Evolutionary conservation across 2,329 filamentous ascomycete genomes (phyloP).

Genomic region (Colletotrichum sp.): DNA sequence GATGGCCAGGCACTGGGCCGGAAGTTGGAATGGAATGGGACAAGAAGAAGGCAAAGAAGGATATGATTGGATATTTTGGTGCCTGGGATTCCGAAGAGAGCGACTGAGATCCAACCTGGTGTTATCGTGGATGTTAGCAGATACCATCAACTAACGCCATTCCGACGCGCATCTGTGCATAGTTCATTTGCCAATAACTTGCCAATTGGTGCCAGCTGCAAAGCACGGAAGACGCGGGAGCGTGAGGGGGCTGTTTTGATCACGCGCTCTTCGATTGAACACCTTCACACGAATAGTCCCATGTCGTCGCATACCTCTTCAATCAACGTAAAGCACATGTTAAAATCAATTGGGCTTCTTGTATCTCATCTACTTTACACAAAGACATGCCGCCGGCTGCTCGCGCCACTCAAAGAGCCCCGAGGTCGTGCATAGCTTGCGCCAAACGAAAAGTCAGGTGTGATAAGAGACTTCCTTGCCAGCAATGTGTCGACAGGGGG

Average conservation of each 20-base stretch:
- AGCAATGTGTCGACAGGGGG: neutral
- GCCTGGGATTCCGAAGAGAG: neutral
- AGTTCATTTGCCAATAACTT: neutral
- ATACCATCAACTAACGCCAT: neutral
- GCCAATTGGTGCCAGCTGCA: neutral
- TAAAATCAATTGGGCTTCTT: neutral
- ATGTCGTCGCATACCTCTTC: neutral
- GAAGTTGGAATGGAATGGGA: neutral
- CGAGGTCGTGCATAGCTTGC: neutral
- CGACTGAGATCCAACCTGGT: neutral
- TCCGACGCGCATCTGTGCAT: neutral
- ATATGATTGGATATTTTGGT: neutral
- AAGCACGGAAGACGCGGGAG: neutral
- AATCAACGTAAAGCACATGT: neutral
- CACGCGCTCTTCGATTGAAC: neutral
- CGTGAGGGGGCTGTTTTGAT: neutral
- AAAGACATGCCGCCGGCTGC: neutral
- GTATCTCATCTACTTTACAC: neutral
- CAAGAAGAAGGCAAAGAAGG: neutral
- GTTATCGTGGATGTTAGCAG: neutral
- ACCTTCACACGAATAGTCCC: neutral
- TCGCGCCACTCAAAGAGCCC: neutral
- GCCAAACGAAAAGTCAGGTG: neutral
- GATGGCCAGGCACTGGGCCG: neutral
- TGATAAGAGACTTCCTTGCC: neutral